These are phyloP conservation scores for Fusarium agapanthi DNA, from an alignment of 2,329 filamentous ascomycete genomes.

Conservation along the genomic window DNA sequence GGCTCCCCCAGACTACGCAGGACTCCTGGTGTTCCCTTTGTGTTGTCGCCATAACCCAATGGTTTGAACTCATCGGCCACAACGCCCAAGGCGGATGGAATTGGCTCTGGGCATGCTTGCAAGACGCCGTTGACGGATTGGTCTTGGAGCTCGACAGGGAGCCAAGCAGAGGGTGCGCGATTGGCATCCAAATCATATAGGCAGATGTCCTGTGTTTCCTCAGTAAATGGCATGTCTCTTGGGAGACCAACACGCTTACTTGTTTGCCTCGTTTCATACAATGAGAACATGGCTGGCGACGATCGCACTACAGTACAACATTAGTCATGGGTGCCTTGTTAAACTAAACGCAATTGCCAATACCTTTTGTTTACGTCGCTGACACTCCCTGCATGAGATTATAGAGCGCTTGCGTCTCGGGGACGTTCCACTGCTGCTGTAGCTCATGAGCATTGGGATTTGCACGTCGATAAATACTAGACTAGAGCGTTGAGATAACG, in stretches of 20 bases:
- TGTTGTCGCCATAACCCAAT: background rate
- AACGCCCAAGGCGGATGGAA: background rate
- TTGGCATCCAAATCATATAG: background rate
- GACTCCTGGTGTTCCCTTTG: background rate
- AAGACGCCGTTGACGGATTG: background rate
- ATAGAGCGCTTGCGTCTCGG: background rate
- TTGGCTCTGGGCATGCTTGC: background rate
- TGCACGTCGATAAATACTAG: background rate
- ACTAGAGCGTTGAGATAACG: background rate
- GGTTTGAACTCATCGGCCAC: background rate
- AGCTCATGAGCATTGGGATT: background rate
- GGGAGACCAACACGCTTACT: background rate
- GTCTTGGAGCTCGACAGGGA: background rate
- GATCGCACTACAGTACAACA: background rate
- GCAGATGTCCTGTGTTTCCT: rapidly evolving
- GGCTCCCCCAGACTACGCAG: background rate
- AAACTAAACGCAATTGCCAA: rapidly evolving
- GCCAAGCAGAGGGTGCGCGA: background rate
- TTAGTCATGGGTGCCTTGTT: background rate
- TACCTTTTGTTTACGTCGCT: background rate
- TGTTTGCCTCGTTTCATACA: background rate
- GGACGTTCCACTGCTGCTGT: background rate
- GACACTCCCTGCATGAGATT: background rate
- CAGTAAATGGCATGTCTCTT: rapidly evolving
- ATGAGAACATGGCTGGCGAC: background rate